Percentiles rank a stretch among this genome's conserved stretches.
These are phyloP conservation scores for Diaporthe sp. DNA, from an alignment of 2,329 filamentous ascomycete species.

Conservation along the genomic window DNA sequence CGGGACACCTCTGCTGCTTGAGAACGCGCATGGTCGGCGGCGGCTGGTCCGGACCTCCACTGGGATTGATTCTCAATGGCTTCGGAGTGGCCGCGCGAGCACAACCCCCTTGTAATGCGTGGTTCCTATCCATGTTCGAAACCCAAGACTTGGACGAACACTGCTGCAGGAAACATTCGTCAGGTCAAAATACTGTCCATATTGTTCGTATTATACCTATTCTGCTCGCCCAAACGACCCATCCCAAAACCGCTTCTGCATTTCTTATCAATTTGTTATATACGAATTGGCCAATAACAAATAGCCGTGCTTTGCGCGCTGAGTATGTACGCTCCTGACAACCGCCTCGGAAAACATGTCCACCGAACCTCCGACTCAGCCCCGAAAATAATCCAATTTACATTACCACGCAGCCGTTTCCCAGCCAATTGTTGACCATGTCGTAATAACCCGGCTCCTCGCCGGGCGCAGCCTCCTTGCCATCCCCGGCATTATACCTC, in stretches of 20 bases:
- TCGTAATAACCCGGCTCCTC: slow-evolving; percentile 87
- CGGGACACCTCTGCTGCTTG: neutral
- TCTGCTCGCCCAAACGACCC: neutral
- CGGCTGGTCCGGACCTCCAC: neutral
- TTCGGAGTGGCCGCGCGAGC: neutral
- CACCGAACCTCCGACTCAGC: neutral
- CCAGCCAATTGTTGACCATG: slow-evolving; percentile 67
- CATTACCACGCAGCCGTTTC: slow-evolving; percentile 67
- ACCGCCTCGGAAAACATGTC: neutral
- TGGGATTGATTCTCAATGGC: neutral
- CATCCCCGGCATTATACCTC: slow-evolving; percentile 68
- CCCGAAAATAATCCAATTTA: slow-evolving; percentile 46
- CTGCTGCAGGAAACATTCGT: neutral
- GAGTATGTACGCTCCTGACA: slow-evolving; percentile 8
- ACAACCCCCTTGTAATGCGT: neutral
- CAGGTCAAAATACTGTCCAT: neutral
- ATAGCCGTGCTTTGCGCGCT: slow-evolving; percentile 6
- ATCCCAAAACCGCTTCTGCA: neutral
- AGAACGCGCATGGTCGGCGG: neutral
- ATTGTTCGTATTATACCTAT: neutral
- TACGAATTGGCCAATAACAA: slow-evolving; percentile 20
- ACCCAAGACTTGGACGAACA: neutral
- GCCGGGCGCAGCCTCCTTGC: slow-evolving; percentile 72
- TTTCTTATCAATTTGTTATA: slow-evolving; percentile 1
- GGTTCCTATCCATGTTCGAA: neutral